Evolutionary conservation across 768 basidiomycete species (phyloP), one percentile per base, ranked within the genome.

Genomic region (Amyloporia xantha): DNA sequence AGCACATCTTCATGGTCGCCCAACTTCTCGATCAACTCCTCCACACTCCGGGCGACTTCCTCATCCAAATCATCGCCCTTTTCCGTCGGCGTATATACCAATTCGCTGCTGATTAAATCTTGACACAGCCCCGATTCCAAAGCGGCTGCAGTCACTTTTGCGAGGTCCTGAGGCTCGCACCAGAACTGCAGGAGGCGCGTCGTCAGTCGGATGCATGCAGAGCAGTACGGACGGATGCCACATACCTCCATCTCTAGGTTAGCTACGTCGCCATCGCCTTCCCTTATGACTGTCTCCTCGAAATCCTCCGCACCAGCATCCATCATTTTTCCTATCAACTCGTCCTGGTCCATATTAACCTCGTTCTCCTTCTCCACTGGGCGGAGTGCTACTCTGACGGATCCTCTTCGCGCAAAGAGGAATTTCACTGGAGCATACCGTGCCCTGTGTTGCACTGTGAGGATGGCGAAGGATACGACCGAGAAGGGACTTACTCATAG

Each of bases 391-490:
- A 81, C 68, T 47, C 67, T 71, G 27, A 85, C 71, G 47, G 69
- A 69, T 15, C 82, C 84, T 59, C 71, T 68, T 24, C 76, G 71
- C 49, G 70, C 66, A 56, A 86, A 86, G 72, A 84, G 76, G 60
- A 77, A 86, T 53, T 74, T 76, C 21, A 85, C 82, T 0, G 82
- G 76, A 2, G 84, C 70, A 33, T 80, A 66, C 30, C 77, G 81
- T 28, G 79, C 81, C 37, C 84, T 85, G 55, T 33, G 15, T 33
- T 33, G 7, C 30, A 27, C 7, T 38, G 15, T 19, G 30, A 9
- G 47, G 9, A 25, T 41, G 41, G 26, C 3, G 30, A 1, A 33
- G 15, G 30, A 15, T 19, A 12, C 2, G 23, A 44, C 27, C 10
- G 25, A 27, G n/a, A 28, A 21, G 5, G 4, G 20, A 53, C 72